A percentile compares a stretch with the other conserved stretches of the same genome.
These are phyloP conservation scores for Chalaropsis thielavioides DNA, from an alignment of 2,329 filamentous ascomycete species.

Conservation along the genomic window DNA sequence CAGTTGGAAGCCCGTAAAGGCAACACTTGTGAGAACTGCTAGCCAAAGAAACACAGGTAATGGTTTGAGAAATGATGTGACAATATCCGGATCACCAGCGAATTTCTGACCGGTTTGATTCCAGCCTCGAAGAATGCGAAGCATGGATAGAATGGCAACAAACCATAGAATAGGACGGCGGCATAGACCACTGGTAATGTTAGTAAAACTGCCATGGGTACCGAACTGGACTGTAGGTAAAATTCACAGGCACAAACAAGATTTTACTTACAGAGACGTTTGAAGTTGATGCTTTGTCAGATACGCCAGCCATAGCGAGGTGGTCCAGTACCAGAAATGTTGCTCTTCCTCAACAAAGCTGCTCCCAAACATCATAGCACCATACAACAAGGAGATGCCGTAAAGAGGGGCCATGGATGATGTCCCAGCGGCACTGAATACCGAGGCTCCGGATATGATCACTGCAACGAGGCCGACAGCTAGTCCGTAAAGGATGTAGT, in stretches of 20 bases:
- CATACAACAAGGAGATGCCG: constrained; percentile 46
- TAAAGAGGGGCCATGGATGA: constrained; percentile 29
- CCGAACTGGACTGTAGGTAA: neutral
- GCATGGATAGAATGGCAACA: constrained; percentile 39
- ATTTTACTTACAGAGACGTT: neutral
- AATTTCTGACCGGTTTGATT: constrained; percentile 97
- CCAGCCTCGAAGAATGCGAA: constrained; percentile 64
- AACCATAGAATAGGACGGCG: constrained; percentile 24
- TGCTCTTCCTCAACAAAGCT: constrained; percentile 98
- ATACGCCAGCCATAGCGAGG: constrained; percentile 52
- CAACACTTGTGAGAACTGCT: constrained; percentile 55
- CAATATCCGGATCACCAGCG: constrained; percentile 78
- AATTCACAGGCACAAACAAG: neutral
- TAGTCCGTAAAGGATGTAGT: constrained; percentile 32
- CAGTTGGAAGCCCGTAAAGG: constrained; percentile 32
- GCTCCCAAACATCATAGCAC: constrained; percentile 90
- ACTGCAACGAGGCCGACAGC: constrained; percentile 29
- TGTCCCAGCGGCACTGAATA: constrained; percentile 16
- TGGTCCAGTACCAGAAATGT: constrained; percentile 93
- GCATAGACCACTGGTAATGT: constrained; percentile 14
- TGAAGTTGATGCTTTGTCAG: constrained; percentile 32
- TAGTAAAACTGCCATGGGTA: neutral
- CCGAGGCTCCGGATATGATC: constrained; percentile 20
- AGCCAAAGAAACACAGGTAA: constrained; percentile 59
- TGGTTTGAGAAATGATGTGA: constrained; percentile 51